Percentiles rank a stretch among this genome's conserved stretches.
These are phyloP conservation scores for Monilinia fructigena DNA, from an alignment of 2,329 filamentous ascomycete species.

Conservation along the genomic window DNA sequence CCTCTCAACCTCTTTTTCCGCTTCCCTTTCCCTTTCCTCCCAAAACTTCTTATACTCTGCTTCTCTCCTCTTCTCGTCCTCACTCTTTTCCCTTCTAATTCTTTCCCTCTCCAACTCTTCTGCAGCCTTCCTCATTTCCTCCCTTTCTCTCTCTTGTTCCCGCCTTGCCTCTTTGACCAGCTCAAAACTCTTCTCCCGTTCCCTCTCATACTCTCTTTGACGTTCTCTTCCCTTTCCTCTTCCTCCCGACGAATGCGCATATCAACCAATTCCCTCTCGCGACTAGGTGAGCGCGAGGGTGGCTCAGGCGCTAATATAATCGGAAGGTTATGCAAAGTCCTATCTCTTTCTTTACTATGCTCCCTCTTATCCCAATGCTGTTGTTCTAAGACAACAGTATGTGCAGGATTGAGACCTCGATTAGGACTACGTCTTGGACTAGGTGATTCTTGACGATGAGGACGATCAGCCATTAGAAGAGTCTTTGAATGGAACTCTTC, in stretches of 20 bases:
- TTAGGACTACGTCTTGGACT: slow-evolving; percentile 28
- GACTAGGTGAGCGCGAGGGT: slow-evolving; percentile 11
- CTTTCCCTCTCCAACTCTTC: slow-evolving; percentile 19
- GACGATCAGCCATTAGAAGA: slow-evolving; percentile 37
- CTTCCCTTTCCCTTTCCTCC: background rate
- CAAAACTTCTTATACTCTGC: background rate
- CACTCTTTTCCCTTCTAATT: background rate
- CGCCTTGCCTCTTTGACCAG: slow-evolving; percentile 8
- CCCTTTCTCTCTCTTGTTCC: slow-evolving; percentile 8
- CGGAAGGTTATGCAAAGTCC: background rate
- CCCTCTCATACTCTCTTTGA: slow-evolving; percentile 8
- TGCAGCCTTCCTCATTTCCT: background rate
- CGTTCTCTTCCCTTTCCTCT: slow-evolving; percentile 11
- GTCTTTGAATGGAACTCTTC: slow-evolving; percentile 34
- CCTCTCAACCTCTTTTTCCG: background rate
- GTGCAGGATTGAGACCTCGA: slow-evolving; percentile 27
- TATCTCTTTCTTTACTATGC: slow-evolving; percentile 14
- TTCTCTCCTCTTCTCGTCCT: slow-evolving; percentile 5
- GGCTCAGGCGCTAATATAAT: slow-evolving; percentile 17
- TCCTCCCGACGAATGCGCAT: slow-evolving; percentile 18
- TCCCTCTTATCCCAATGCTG: slow-evolving; percentile 6
- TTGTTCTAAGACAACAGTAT: slow-evolving; percentile 21
- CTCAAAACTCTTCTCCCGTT: background rate
- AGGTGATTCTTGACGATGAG: slow-evolving; percentile 25
- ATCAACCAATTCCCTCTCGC: slow-evolving; percentile 4